phyloP scores from a whole-genome alignment of 2,329 filamentous ascomycete genomes.

The Alternaria sp. region DNA sequence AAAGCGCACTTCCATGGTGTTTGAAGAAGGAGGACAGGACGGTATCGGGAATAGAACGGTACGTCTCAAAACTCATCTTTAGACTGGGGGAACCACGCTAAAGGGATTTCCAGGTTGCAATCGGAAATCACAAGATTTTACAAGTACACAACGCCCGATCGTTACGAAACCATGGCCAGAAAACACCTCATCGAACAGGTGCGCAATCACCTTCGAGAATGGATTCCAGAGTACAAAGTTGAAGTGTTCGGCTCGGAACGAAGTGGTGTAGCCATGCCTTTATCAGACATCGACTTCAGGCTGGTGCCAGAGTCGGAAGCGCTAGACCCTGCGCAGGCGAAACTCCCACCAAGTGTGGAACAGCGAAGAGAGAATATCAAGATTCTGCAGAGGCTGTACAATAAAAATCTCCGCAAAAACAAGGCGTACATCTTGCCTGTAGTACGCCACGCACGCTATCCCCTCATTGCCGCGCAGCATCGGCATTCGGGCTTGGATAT shows the following conservation, averaged over 20 bases:
- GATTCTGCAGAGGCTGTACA: slow-evolving; percentile 19
- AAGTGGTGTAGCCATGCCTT: slow-evolving; percentile 61
- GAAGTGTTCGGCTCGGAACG: slow-evolving; percentile 63
- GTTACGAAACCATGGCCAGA: slow-evolving; percentile 54
- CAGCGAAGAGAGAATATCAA: slow-evolving; percentile 17
- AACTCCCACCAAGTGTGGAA: slow-evolving; percentile 26
- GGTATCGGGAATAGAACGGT: slow-evolving; percentile 23
- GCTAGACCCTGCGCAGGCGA: slow-evolving; percentile 12
- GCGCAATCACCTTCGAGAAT: slow-evolving; percentile 24
- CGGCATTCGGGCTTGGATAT: slow-evolving; percentile 59
- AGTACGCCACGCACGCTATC: slow-evolving; percentile 47
- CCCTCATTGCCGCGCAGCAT: slow-evolving; percentile 57
- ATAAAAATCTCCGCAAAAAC: background rate
- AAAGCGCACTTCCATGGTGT: slow-evolving; percentile 33
- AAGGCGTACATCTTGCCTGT: slow-evolving; percentile 25
- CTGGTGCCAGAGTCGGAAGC: slow-evolving; percentile 29
- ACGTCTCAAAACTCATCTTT: background rate
- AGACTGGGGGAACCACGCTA: background rate
- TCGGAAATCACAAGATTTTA: slow-evolving; percentile 42
- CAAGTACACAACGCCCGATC: slow-evolving; percentile 49
- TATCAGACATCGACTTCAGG: slow-evolving; percentile 65
- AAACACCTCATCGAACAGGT: slow-evolving; percentile 47
- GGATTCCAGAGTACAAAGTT: slow-evolving; percentile 40
- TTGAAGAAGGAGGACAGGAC: slow-evolving; percentile 3
- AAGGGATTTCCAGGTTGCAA: slow-evolving; percentile 27